Conservation (phyloP, 139 green algal genomes). For the Micractinium conductrix region DNA sequence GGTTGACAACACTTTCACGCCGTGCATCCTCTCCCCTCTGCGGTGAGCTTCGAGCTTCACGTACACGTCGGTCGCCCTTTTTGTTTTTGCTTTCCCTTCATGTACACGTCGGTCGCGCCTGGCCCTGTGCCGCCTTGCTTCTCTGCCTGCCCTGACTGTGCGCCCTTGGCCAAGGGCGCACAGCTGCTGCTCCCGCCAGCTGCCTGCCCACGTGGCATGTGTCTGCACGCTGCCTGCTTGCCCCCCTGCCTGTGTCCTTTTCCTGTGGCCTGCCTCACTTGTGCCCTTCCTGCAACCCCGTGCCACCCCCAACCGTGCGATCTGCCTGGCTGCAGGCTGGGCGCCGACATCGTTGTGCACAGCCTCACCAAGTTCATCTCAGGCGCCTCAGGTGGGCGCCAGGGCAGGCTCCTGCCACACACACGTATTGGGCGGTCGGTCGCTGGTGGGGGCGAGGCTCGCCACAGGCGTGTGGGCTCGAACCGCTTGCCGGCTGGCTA, state of each 20-base stretch:
- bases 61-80: too few relatives aligned
- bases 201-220: too few relatives aligned
- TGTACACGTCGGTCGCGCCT: too few relatives aligned
- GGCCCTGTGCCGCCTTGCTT: not conserved
- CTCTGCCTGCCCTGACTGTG: too few relatives aligned
- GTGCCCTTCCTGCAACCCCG: not conserved
- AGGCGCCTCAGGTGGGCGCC: slow-evolving; percentile 48
- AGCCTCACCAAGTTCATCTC: slow-evolving; percentile 84
- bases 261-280: too few relatives aligned
- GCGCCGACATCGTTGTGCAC: slow-evolving; percentile 81
- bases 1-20: slow-evolving; percentile 87
- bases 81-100: too few relatives aligned
- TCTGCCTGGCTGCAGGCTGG: slow-evolving; percentile 23
- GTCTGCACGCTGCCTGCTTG: too few relatives aligned
- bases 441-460: too few relatives aligned
- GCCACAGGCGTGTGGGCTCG: not conserved
- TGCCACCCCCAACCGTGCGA: not conserved
- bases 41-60: not conserved
- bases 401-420: too few relatives aligned
- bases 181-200: not conserved
- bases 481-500: not conserved
- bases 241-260: not conserved
- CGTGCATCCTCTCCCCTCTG: slow-evolving; percentile 61
- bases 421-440: too few relatives aligned
- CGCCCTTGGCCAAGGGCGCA: not conserved